Base-by-base conservation (phyloP, 441 rosid genomes). In the Aquilaria agallochum region DNA sequence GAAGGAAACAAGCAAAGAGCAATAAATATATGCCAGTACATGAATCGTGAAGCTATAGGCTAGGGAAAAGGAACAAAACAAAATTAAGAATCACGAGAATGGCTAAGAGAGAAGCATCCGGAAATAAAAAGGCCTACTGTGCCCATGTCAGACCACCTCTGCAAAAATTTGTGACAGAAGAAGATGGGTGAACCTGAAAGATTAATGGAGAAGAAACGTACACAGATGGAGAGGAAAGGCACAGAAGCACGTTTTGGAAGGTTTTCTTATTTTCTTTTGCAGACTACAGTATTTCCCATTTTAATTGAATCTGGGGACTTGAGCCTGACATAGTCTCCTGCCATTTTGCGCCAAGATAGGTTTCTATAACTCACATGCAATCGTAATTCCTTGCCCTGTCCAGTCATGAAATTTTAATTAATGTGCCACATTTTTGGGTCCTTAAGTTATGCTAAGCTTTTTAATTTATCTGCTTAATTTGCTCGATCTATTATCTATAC, bases 51-150 rank as follows among this genome's bases (percentile, higher is more conserved):
- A 20, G 27, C 27, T 20, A 36, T 5, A 36, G 40, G 40, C 5
- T 6, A 34, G 40, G 42, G 42, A 36, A 8, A 36, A 49, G 75
- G 76, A 71, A 60, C 65, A 71, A 53, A 68, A 64, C 75, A 79
- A 76, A 71, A 71, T 45, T 36, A 77, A 63, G 86, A 61, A 70
- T 80, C 85, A 82, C 80, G 84, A 78, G 76, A 76, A 76, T 66
- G 72, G 77, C 70, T 74, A 66, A 15, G 53, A 56, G 59, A 71
- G 62, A 66, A 42, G 48, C 72, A 55, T 59, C 65, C 40, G 66
- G 64, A 67, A 34, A 53, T 15, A 61, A 59, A 53, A 63, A 61
- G 60, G 56, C 58, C 50, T 53, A 68, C 80, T 76, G 72, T 72
- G 53, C 66, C 82, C 82, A 64, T 76, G 87, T 82, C 82, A 78